Conservation (phyloP, 176 grass and related monocot genomes). For the barley (Hordeum vulgare) region DNA sequence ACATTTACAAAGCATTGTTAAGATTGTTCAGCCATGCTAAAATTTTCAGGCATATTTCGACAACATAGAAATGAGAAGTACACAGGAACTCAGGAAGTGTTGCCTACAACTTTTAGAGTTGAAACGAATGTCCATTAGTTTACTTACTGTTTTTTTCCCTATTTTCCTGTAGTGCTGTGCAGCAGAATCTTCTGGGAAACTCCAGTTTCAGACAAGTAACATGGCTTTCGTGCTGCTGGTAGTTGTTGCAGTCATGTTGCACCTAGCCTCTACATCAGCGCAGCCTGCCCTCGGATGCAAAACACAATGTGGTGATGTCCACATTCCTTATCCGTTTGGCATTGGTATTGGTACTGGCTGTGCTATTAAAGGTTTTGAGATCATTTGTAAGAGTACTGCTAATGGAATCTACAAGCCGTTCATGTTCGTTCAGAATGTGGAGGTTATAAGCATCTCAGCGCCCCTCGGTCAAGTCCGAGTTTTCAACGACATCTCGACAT, state of each 20-base stretch:
- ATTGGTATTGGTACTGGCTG: constrained; percentile 15
- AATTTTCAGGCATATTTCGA: not conserved
- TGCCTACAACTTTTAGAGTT: not conserved
- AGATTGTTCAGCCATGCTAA: not conserved
- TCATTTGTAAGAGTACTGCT: not conserved
- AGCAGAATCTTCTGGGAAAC: not conserved
- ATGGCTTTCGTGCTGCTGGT: not conserved
- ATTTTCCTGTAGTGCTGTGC: not conserved
- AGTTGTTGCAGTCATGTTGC: not conserved
- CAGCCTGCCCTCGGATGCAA: not conserved
- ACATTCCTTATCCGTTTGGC: constrained; percentile 22
- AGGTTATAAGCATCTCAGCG: not conserved
- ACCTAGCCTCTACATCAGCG: not conserved
- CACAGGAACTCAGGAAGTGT: not conserved
- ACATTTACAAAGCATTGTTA: not conserved
- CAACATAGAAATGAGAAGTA: not conserved
- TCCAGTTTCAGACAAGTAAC: not conserved
- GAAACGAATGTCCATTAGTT: not conserved
- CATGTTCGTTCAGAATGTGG: not conserved
- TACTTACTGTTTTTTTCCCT: not conserved
- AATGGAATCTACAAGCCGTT: not conserved
- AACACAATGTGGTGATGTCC: not conserved
- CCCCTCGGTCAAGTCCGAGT: not conserved
- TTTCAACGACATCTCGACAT: not conserved
- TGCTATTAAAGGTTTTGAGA: not conserved